Conservation (phyloP, 345 rosid species). For the Pseudoturritis turrita region DNA sequence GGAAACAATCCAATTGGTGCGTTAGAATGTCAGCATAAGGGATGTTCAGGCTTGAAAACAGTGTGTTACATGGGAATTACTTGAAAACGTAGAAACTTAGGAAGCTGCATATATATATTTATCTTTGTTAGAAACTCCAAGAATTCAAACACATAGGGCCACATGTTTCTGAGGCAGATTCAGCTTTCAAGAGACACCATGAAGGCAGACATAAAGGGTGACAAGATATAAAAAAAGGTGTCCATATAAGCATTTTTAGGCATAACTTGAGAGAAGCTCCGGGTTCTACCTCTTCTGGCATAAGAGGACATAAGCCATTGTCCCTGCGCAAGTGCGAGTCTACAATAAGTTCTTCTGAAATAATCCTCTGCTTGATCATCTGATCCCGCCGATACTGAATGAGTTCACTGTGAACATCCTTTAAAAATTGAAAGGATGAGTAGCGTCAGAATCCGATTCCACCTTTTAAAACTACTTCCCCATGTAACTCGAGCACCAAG, state of each 20-base stretch:
- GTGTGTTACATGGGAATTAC: background rate
- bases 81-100: background rate
- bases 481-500: conserved; percentile 11
- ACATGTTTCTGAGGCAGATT: conserved; percentile 1
- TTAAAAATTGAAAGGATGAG: conserved; percentile 16
- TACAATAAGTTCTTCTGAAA: conserved; percentile 52
- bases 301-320: conserved; percentile 89
- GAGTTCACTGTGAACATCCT: conserved; percentile 97
- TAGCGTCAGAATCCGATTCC: conserved; percentile 22
- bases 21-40: background rate
- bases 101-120: background rate
- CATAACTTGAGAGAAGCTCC: conserved; percentile 1
- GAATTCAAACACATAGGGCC: background rate
- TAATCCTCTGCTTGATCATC: conserved; percentile 76
- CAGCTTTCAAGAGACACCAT: conserved; percentile 8
- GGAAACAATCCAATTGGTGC: background rate
- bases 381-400: conserved; percentile 84
- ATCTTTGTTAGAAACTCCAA: background rate
- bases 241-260: background rate
- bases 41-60: background rate
- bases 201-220: conserved; percentile 2
- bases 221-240: background rate
- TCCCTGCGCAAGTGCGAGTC: conserved; percentile 70
- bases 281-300: conserved; percentile 87
- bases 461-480: background rate